Conservation (phyloP, 2,329 filamentous ascomycete species). For the Cladosporium austrohemisphaericum region DNA sequence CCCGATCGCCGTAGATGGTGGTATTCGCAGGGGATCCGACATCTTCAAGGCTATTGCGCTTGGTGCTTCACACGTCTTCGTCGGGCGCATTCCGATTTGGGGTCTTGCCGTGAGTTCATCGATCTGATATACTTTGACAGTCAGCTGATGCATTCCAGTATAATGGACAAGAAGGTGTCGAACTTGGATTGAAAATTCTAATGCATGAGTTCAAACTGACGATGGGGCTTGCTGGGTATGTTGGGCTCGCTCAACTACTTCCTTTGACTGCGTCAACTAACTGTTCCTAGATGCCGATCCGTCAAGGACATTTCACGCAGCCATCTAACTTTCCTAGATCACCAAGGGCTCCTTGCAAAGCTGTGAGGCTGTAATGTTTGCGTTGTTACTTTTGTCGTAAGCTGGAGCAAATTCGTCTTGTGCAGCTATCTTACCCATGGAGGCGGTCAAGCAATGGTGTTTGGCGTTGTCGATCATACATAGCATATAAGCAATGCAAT, state of each 20-base stretch:
- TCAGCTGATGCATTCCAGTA: slow-evolving; percentile 6
- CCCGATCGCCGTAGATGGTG: slow-evolving; percentile 59
- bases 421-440: too few species aligned
- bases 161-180: slow-evolving; percentile 16
- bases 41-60: slow-evolving; percentile 54
- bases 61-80: slow-evolving; percentile 42
- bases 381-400: too few species aligned
- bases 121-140: not conserved
- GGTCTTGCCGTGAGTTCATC: slow-evolving; percentile 32
- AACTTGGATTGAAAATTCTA: slow-evolving; percentile 14
- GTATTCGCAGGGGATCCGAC: slow-evolving; percentile 52
- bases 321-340: slow-evolving; percentile 15
- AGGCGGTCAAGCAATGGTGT: too few species aligned
- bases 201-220: slow-evolving; percentile 19
- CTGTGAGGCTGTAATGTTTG: too few species aligned
- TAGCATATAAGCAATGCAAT: too few species aligned
- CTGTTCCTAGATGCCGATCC: slow-evolving; percentile 12
- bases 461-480: too few species aligned
- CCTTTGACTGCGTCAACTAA: not conserved
- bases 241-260: slow-evolving; percentile 31
- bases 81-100: slow-evolving; percentile 17
- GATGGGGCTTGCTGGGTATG: slow-evolving; percentile 23
- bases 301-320: slow-evolving; percentile 16
- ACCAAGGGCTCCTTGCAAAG: slow-evolving; percentile 11
- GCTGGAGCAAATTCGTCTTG: too few species aligned